phyloP scores from a whole-genome alignment of 2,329 filamentous ascomycete genomes.

The Torrubiellomyces zombiae region DNA sequence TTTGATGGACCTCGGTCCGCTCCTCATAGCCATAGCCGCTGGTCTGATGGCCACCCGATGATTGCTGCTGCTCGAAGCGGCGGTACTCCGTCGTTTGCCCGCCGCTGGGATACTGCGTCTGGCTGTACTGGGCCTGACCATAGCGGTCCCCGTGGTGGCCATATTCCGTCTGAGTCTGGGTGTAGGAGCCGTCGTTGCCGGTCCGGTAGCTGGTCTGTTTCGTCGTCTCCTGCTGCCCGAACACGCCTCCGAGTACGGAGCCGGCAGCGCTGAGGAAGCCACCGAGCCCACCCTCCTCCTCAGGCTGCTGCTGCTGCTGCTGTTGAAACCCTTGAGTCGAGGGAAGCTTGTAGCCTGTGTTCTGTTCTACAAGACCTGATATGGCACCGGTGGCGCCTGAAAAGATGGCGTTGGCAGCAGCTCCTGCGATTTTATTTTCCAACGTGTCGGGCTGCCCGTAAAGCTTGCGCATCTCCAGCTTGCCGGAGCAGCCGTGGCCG shows the following conservation, averaged over 20 bases:
- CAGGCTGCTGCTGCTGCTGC: slow-evolving; percentile 34
- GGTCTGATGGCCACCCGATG: slow-evolving; percentile 18
- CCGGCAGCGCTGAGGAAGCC: slow-evolving; percentile 55
- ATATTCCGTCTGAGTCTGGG: slow-evolving; percentile 43
- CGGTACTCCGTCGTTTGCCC: slow-evolving; percentile 42
- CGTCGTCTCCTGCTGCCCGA: slow-evolving; percentile 37
- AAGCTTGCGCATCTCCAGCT: slow-evolving; percentile 61
- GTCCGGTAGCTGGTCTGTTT: slow-evolving; percentile 34
- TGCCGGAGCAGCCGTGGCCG: slow-evolving; percentile 66
- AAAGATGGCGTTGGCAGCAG: slow-evolving; percentile 39
- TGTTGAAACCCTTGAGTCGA: slow-evolving; percentile 11
- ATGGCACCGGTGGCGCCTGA: slow-evolving; percentile 38
- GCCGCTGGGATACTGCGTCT: slow-evolving; percentile 41
- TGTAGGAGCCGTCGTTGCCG: slow-evolving; percentile 43
- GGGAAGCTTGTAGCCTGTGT: slow-evolving; percentile 26
- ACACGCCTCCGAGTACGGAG: slow-evolving; percentile 46
- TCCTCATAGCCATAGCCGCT: slow-evolving; percentile 42
- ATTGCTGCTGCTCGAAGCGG: slow-evolving; percentile 41
- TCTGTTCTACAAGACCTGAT: slow-evolving; percentile 26
- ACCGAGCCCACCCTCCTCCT: slow-evolving; percentile 48
- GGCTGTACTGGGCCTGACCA: slow-evolving; percentile 41
- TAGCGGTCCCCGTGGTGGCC: slow-evolving; percentile 40
- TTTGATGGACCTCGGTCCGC: slow-evolving; percentile 33
- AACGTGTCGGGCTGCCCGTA: slow-evolving; percentile 30
- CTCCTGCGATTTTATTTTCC: slow-evolving; percentile 39